phyloP scores from a whole-genome alignment of 108 stramenopile species.

The Cyclotella kingstonii region DNA sequence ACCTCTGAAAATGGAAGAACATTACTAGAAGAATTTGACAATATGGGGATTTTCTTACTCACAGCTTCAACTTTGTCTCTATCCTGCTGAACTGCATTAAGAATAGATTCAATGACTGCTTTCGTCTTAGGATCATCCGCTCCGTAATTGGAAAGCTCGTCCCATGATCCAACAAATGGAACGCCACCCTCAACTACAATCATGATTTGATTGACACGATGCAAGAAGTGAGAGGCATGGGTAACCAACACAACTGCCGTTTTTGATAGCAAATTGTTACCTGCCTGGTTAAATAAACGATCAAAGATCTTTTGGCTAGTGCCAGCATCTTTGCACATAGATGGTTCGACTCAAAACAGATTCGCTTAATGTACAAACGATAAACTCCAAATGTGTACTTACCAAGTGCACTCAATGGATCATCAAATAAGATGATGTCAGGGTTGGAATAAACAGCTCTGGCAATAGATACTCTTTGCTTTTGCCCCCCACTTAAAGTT shows the following conservation, averaged over 20 bases:
- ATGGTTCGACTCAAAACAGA: too few relatives aligned
- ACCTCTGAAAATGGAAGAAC: conserved; percentile 8
- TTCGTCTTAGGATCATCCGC: conserved; percentile 48
- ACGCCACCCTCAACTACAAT: conserved; percentile 68
- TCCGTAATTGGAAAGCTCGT: conserved; percentile 52
- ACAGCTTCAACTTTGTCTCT: conserved; percentile 3
- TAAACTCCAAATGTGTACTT: too few relatives aligned
- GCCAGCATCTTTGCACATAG: too few relatives aligned
- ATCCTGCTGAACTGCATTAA: conserved; percentile 71
- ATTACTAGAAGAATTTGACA: conserved; percentile 2
- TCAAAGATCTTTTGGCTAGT: conserved; percentile 82
- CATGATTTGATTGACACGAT: conserved; percentile 67
- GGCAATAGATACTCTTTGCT: conserved; percentile 69
- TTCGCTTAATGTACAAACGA: too few relatives aligned
- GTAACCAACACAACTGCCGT: conserved; percentile 85
- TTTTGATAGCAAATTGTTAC: conserved; percentile 42
- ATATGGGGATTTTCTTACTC: background rate
- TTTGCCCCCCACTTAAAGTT: conserved; percentile 81
- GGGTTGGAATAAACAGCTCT: conserved; percentile 83
- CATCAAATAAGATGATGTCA: conserved; percentile 79
- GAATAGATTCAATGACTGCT: conserved; percentile 71
- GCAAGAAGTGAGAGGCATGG: conserved; percentile 84
- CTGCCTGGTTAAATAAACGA: conserved; percentile 43
- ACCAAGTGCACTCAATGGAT: conserved; percentile 91
- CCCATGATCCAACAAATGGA: conserved; percentile 72